phyloP scores from a whole-genome alignment of 768 basidiomycete genomes.

The Boletus reticulatus region DNA sequence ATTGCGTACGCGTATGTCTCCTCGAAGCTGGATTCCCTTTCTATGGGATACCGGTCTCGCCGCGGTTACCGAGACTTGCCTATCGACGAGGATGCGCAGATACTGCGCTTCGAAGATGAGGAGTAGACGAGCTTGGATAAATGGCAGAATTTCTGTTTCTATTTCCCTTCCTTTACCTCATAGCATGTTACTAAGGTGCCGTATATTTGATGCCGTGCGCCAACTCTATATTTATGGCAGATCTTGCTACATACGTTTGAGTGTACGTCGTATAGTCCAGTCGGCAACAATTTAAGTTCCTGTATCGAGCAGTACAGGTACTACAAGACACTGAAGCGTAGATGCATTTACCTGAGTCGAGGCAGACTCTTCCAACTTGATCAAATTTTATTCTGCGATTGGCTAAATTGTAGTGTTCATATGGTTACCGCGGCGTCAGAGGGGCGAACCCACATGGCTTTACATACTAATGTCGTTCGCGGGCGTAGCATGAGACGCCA shows the following conservation, averaged over 20 bases:
- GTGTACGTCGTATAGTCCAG: too few species aligned
- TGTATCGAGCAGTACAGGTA: too few species aligned
- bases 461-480: too few species aligned
- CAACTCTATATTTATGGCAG: background rate
- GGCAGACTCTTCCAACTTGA: too few species aligned
- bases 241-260: background rate
- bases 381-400: too few species aligned
- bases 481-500: too few species aligned
- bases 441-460: too few species aligned
- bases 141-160: background rate
- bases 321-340: too few species aligned
- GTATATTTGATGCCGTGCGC: background rate
- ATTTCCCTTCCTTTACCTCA: background rate
- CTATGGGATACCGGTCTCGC: slow-evolving; percentile 42
- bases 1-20: slow-evolving; percentile 69
- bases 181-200: background rate
- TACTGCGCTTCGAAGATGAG: slow-evolving; percentile 83
- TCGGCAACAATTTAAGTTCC: too few species aligned
- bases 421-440: too few species aligned
- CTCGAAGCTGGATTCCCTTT: slow-evolving; percentile 41
- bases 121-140: slow-evolving; percentile 29
- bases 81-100: slow-evolving; percentile 86
- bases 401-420: too few species aligned
- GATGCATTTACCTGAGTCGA: too few species aligned
- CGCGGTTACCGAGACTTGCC: slow-evolving; percentile 76